Base-by-base conservation (phyloP, 1,284 basidiomycete genomes). In the Cutaneotrichosporon mucoides region DNA sequence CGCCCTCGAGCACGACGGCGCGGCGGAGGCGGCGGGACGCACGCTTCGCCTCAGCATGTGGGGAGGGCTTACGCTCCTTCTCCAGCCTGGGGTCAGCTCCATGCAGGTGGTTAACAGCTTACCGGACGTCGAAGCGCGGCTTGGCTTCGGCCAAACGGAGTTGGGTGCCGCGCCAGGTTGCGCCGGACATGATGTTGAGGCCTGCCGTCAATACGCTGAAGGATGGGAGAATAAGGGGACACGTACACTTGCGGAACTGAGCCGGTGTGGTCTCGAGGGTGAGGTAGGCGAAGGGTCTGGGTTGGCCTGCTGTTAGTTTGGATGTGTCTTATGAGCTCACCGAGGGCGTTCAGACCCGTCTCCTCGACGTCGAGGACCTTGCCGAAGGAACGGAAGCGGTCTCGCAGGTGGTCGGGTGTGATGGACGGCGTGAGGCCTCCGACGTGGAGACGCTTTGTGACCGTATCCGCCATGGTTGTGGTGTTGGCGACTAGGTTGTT, bases 141-240 rank as follows among this genome's bases (percentile, higher is more conserved):
- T 76, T 77, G 42, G 77, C 77, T 54, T 74, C 72, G 6, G 74
- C 70, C 1, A 79, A 62, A n/a, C 73, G 69, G 3, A 79, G 62
- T 55, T 73, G 70, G 1, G 75, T 63, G 3, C 77, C 77, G 58
- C 77, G 68, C 75, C 76, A 79, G 43, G 65, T 73, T 0, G 75
- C 73, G 24, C 74, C 74, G 7, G 73, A 75, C 70, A 77, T 75
- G 55, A 73, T 76, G 57, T 76, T 77, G 13, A 79, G 67, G 59
- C 74, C 74, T 76, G 59, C 1, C 6, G 43, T 46, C 44, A 57
- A n/a, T n/a, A n/a, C 4, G 38, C 13, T 57, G 8, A 38, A n/a
- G 11, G 40, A n/a, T 6, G 37, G n/a, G 6, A 9, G 44, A 16
- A 8, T 6, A 6, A 15, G 2, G 24, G 24, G 2, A 4, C 5